Percentiles rank a stretch among this genome's conserved stretches.
These are phyloP conservation scores for Ajuga reptans DNA, from an alignment of 305 asterid species.

Conservation along the genomic window DNA sequence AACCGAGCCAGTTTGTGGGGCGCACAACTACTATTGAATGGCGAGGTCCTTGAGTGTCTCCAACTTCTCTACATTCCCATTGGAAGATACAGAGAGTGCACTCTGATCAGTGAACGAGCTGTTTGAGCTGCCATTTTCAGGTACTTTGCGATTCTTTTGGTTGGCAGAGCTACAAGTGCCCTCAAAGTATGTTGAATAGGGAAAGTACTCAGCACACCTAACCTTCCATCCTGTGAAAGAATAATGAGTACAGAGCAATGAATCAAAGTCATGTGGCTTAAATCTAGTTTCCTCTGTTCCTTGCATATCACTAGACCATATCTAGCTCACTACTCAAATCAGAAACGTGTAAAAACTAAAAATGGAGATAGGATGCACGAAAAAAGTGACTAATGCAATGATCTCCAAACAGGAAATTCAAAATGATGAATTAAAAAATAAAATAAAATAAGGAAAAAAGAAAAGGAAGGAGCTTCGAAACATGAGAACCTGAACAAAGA, in stretches of 20 bases:
- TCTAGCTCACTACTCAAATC: neutral
- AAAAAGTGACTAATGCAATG: neutral
- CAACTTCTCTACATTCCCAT: slow-evolving; percentile 54
- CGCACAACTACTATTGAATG: slow-evolving; percentile 34
- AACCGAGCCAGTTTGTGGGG: slow-evolving; percentile 22
- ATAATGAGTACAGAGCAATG: slow-evolving; percentile 15
- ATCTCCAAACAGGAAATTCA: neutral
- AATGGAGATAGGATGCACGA: neutral
- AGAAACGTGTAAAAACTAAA: neutral
- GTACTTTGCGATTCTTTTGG: slow-evolving; percentile 32
- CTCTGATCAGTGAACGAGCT: slow-evolving; percentile 26
- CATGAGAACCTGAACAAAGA: neutral
- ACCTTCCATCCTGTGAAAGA: slow-evolving; percentile 70
- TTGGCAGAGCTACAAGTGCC: slow-evolving; percentile 65
- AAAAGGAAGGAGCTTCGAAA: neutral
- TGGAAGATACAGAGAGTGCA: slow-evolving; percentile 32
- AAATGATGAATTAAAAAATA: neutral
- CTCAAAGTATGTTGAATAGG: slow-evolving; percentile 65
- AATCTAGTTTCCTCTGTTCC: neutral
- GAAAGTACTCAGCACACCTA: slow-evolving; percentile 72
- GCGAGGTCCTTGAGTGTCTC: slow-evolving; percentile 49
- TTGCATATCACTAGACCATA: neutral
- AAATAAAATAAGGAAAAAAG: neutral
- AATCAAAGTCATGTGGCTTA: neutral
- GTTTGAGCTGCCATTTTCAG: slow-evolving; percentile 45